Percentiles rank a stretch among this genome's conserved stretches.
phyloP scores from a whole-genome alignment of 176 grass and related monocot genomes.

The Miscanthus lutarioriparius region DNA sequence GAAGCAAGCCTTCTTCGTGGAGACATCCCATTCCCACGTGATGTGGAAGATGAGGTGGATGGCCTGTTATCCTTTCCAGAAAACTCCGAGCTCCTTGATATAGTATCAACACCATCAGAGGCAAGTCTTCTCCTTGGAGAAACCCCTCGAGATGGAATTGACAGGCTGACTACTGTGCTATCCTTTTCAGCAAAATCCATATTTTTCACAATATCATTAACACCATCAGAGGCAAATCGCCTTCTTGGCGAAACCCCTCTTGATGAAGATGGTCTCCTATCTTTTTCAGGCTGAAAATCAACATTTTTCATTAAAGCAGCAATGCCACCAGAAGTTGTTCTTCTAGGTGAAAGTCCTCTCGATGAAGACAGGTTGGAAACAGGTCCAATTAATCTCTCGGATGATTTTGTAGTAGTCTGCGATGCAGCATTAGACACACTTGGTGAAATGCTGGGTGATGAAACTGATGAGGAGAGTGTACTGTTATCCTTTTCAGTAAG shows the following conservation, averaged over 20 bases:
- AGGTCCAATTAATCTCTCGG: constrained; percentile 30
- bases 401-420: constrained; percentile 37
- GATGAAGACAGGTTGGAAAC: constrained; percentile 32
- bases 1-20: constrained; percentile 51
- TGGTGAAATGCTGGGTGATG: constrained; percentile 44
- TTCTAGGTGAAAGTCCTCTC: constrained; percentile 52
- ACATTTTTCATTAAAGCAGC: constrained; percentile 17
- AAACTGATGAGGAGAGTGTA: constrained; percentile 14
- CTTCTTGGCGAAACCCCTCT: constrained; percentile 57
- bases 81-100: constrained; percentile 33
- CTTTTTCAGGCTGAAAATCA: constrained; percentile 41
- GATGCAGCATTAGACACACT: constrained; percentile 44
- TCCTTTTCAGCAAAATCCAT: constrained; percentile 44
- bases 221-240: constrained; percentile 37
- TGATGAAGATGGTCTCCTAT: constrained; percentile 40
- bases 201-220: constrained; percentile 37
- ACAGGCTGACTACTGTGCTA: constrained; percentile 31
- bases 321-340: constrained; percentile 37
- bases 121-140: constrained; percentile 55
- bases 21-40: constrained; percentile 46
- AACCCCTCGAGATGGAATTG: constrained; percentile 38
- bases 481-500: constrained; percentile 43
- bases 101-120: constrained; percentile 43
- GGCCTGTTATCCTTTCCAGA: constrained; percentile 48
- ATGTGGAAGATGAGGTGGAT: constrained; percentile 37